phyloP scores from a whole-genome alignment of 495 filamentous ascomycete species.

The Terfezia boudieri region DNA sequence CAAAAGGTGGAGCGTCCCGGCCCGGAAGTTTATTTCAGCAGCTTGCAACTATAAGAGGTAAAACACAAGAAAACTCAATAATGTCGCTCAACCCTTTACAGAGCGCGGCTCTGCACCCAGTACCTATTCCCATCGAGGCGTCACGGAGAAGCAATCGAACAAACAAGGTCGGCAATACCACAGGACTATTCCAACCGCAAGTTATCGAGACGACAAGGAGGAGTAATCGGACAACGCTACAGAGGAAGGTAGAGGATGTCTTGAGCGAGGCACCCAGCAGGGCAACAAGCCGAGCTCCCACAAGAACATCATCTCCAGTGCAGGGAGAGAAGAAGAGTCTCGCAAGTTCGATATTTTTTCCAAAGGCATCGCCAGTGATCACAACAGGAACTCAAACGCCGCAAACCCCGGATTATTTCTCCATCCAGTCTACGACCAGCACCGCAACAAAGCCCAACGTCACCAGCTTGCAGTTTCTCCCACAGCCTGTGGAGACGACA shows the following conservation, averaged over 20 bases:
- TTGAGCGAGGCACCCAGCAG: slow-evolving; percentile 15
- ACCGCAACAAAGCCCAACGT: not conserved
- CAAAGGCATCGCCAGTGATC: slow-evolving; percentile 8
- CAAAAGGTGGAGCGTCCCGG: no score
- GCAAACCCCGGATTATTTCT: not conserved
- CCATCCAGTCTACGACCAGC: not conserved
- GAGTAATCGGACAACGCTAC: slow-evolving; percentile 11
- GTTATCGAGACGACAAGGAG: slow-evolving; percentile 14
- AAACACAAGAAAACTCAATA: no score
- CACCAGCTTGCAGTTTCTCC: slow-evolving; percentile 4
- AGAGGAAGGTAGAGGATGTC: slow-evolving; percentile 12
- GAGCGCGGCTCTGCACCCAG: not conserved
- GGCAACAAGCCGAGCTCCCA: slow-evolving; percentile 13
- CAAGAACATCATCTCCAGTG: not conserved
- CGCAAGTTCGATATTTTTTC: not conserved
- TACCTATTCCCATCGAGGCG: slow-evolving; percentile 14
- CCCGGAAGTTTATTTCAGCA: no score
- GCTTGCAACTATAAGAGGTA: no score
- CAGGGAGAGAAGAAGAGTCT: no score
- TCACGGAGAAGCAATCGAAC: slow-evolving; percentile 10
- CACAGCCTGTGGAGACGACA: slow-evolving; percentile 13
- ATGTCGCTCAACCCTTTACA: no score
- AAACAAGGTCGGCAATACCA: no score
- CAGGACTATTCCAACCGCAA: no score
- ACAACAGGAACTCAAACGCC: slow-evolving; percentile 6